Conservation (phyloP, 345 rosid species). For the Eucalyptus pauciflora region DNA sequence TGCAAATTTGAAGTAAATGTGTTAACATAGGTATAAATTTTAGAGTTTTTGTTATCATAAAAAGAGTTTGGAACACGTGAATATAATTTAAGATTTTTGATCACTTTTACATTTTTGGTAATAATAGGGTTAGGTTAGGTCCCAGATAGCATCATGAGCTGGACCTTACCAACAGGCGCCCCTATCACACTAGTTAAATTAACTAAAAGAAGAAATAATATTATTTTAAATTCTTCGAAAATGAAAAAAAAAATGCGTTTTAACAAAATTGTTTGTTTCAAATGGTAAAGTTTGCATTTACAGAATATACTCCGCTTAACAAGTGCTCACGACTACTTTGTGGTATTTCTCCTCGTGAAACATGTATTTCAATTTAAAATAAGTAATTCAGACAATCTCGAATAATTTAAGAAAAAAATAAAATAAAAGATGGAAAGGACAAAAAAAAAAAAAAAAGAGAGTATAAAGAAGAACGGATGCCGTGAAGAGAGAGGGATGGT, state of each 20-base stretch:
- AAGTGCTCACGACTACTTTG: too few relatives aligned
- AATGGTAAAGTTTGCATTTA: background rate
- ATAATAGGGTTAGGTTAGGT: background rate
- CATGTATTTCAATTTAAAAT: too few relatives aligned
- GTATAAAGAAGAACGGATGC: background rate
- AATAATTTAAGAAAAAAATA: too few relatives aligned
- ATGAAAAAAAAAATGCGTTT: background rate
- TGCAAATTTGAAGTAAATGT: fast-evolving
- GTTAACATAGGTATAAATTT: fast-evolving
- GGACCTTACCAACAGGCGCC: background rate
- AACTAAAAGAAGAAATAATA: background rate
- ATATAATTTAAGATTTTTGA: too few relatives aligned
- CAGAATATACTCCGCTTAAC: background rate
- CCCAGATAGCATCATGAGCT: background rate
- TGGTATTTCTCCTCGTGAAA: too few relatives aligned
- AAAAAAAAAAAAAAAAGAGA: too few relatives aligned
- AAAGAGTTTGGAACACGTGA: too few relatives aligned
- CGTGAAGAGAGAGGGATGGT: too few relatives aligned
- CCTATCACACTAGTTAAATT: background rate
- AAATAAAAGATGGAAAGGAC: too few relatives aligned
- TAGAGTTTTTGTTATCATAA: too few relatives aligned
- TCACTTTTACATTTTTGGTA: background rate
- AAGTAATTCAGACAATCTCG: too few relatives aligned
- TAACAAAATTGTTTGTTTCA: background rate
- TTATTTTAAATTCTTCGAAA: background rate